phyloP scores from a whole-genome alignment of 1,139 yeast species.

The Hyphopichia khmerensis region DNA sequence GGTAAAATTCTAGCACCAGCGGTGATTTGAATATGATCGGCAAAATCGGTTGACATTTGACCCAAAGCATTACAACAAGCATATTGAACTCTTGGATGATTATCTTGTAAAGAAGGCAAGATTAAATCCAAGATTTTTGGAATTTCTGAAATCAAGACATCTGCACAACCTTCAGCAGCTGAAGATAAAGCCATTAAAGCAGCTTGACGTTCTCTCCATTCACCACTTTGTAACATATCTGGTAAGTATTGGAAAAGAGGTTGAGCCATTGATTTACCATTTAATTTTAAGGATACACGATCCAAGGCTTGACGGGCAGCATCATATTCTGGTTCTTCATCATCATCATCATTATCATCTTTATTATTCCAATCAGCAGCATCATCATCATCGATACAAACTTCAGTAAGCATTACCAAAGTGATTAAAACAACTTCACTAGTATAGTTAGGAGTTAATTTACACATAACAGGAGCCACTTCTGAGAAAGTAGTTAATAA shows the following conservation, averaged over 20 bases:
- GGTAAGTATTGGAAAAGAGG: slow-evolving; percentile 88
- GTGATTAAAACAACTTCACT: slow-evolving; percentile 71
- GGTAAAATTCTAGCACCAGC: slow-evolving; percentile 81
- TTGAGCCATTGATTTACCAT: slow-evolving; percentile 79
- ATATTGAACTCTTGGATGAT: slow-evolving; percentile 92
- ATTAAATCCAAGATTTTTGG: slow-evolving; percentile 81
- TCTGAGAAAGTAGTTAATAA: slow-evolving; percentile 87
- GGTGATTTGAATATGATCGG: slow-evolving; percentile 80
- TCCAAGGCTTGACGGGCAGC: slow-evolving; percentile 95
- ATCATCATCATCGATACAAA: slow-evolving; percentile 83
- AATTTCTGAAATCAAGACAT: slow-evolving; percentile 78
- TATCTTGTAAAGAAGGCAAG: slow-evolving; percentile 76
- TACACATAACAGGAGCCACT: slow-evolving; percentile 94
- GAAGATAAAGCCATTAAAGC: slow-evolving; percentile 95
- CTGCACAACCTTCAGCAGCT: slow-evolving; percentile 97
- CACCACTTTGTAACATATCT: slow-evolving; percentile 67
- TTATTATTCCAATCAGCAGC: slow-evolving; percentile 86
- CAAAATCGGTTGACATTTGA: slow-evolving; percentile 97
- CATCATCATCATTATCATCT: slow-evolving; percentile 75
- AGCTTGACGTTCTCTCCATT: slow-evolving; percentile 96
- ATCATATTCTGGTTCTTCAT: slow-evolving; percentile 82
- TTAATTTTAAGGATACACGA: slow-evolving; percentile 79
- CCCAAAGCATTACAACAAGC: slow-evolving; percentile 97
- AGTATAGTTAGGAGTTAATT: slow-evolving; percentile 71
- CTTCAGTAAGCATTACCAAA: slow-evolving; percentile 87